These are phyloP conservation scores for Orbilia ellipsospora DNA, from an alignment of 2,329 filamentous ascomycete genomes.

Conservation along the genomic window DNA sequence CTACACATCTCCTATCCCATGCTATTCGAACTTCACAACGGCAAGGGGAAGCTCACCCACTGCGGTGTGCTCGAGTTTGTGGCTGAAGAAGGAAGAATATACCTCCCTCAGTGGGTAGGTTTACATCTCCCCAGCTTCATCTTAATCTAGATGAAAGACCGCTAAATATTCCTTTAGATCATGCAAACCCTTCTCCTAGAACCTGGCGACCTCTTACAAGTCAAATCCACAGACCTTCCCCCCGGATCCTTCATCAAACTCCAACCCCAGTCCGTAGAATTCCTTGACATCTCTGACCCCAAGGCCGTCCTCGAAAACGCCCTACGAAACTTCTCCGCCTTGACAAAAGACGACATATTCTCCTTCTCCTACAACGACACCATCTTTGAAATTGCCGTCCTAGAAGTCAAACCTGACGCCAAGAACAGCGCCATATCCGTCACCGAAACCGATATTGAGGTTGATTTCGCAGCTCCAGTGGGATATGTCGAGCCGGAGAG, in stretches of 20 bases:
- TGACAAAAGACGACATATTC: constrained; percentile 94
- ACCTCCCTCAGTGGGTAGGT: constrained; percentile 89
- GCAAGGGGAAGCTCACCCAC: constrained; percentile 83
- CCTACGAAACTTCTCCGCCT: constrained; percentile 92
- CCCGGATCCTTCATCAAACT: constrained; percentile 94
- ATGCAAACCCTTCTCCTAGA: constrained; percentile 93
- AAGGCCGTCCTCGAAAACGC: constrained; percentile 97
- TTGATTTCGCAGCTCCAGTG: constrained; percentile 93
- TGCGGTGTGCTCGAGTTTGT: constrained; percentile 97
- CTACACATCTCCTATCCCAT: constrained; percentile 97
- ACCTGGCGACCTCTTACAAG: constrained; percentile 91
- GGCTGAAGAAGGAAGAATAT: constrained; percentile 94
- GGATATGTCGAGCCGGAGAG: constrained; percentile 89
- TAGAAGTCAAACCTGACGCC: constrained; percentile 89
- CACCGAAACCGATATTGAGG: constrained; percentile 94
- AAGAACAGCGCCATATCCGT: constrained; percentile 88
- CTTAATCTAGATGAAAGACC: not conserved
- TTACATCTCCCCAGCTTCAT: constrained; percentile 39
- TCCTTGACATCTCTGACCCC: constrained; percentile 96
- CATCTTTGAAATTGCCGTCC: constrained; percentile 88
- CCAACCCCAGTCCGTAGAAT: constrained; percentile 90
- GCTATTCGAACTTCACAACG: constrained; percentile 95
- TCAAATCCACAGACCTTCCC: constrained; percentile 92
- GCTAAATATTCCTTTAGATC: constrained; percentile 70
- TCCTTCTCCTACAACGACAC: constrained; percentile 97